These are phyloP conservation scores for Aureobasidium leucospermi DNA, from an alignment of 2,329 filamentous ascomycete species.

Conservation along the genomic window DNA sequence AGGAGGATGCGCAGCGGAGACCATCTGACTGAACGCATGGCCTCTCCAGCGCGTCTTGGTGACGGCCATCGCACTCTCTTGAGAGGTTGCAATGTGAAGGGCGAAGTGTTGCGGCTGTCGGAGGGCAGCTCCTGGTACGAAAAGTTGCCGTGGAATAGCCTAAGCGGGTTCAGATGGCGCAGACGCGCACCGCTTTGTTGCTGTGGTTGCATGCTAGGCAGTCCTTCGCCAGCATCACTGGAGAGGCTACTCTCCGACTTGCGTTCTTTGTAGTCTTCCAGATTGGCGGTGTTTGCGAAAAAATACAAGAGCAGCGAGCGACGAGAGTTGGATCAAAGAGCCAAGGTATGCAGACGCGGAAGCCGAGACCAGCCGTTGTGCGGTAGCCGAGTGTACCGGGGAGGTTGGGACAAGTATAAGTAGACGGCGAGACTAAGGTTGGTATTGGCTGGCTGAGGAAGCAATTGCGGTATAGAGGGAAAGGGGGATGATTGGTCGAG, in stretches of 20 bases:
- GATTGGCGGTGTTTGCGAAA: slow-evolving; percentile 8
- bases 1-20: slow-evolving; percentile 36
- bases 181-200: slow-evolving; percentile 26
- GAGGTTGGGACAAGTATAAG: not conserved
- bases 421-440: not conserved
- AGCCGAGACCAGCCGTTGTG: slow-evolving; percentile 9
- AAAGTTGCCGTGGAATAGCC: slow-evolving; percentile 37
- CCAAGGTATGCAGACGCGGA: not conserved
- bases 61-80: slow-evolving; percentile 34
- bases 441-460: not conserved
- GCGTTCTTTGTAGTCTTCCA: slow-evolving; percentile 15
- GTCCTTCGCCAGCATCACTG: slow-evolving; percentile 16
- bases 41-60: slow-evolving; percentile 24
- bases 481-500: not conserved
- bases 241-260: slow-evolving; percentile 15
- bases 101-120: slow-evolving; percentile 34
- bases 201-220: slow-evolving; percentile 4
- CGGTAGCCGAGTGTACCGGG: not conserved
- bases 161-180: slow-evolving; percentile 38
- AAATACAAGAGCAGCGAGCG: slow-evolving; percentile 1
- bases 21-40: slow-evolving; percentile 25
- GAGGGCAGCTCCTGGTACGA: slow-evolving; percentile 40
- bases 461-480: not conserved
- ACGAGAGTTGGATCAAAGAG: not conserved
- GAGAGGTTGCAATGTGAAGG: slow-evolving; percentile 29